Evolutionary conservation across 2,329 filamentous ascomycete genomes (phyloP).

Genomic region (Xylariaceae sp.): DNA sequence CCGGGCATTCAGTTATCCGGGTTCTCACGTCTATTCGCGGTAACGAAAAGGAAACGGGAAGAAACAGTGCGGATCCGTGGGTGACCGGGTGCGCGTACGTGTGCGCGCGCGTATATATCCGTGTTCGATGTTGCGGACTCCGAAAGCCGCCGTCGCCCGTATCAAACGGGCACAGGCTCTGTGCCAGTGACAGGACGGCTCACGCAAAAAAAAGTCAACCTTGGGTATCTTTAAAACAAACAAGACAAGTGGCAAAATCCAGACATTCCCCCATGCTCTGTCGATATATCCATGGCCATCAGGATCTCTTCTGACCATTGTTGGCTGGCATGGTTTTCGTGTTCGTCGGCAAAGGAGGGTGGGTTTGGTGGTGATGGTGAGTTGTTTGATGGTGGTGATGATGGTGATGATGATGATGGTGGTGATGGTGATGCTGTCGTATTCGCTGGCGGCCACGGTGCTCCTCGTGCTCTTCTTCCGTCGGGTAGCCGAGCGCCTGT

Average conservation of each 20-base stretch:
- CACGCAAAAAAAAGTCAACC: conserved; percentile 25
- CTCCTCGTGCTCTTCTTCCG: conserved; percentile 38
- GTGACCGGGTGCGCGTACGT: background rate
- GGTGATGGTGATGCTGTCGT: conserved; percentile 26
- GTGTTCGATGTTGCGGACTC: background rate
- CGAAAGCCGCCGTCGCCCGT: background rate
- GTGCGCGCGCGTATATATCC: background rate
- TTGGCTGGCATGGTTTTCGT: conserved; percentile 20
- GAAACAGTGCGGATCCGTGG: conserved; percentile 3
- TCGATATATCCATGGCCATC: background rate
- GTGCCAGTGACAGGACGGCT: conserved; percentile 8
- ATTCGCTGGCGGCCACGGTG: conserved; percentile 40
- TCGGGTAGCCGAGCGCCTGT: conserved; percentile 41
- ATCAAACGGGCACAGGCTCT: background rate
- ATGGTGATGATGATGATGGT: conserved; percentile 21
- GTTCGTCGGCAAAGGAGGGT: conserved; percentile 20
- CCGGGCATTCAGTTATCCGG: background rate
- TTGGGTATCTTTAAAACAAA: conserved; percentile 29
- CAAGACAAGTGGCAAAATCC: background rate
- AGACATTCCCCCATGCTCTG: background rate
- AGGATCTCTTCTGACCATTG: conserved; percentile 29
- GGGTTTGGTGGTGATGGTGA: conserved; percentile 26
- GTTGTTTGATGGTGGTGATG: conserved; percentile 22
- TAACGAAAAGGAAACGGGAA: background rate
- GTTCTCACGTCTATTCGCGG: conserved; percentile 5